Conservation (phyloP, 1,284 basidiomycete genomes). For the Fomitopsis palustris region DNA sequence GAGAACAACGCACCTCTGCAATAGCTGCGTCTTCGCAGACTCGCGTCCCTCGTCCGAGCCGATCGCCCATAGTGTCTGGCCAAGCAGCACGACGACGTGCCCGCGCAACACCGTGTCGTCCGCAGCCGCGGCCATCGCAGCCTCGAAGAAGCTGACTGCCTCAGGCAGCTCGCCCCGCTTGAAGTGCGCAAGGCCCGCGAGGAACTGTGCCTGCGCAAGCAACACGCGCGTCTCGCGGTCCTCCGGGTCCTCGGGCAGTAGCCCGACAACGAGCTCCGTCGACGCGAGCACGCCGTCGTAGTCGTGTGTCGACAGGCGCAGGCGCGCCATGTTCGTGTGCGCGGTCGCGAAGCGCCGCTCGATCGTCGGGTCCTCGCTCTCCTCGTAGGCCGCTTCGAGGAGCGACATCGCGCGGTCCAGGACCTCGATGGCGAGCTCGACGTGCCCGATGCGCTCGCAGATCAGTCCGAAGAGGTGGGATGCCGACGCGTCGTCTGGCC, state of each 20-base stretch:
- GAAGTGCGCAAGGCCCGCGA: conserved; percentile 70
- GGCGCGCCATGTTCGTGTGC: conserved; percentile 78
- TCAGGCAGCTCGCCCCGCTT: conserved; percentile 60
- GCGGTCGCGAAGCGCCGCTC: conserved; percentile 84
- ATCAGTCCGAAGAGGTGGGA: conserved; percentile 86
- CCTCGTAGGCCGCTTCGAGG: conserved; percentile 87
- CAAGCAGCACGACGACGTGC: conserved; percentile 74
- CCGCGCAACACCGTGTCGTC: conserved; percentile 50
- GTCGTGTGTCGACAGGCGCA: conserved; percentile 61
- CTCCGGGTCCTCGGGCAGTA: conserved; percentile 48
- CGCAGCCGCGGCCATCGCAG: conserved; percentile 53
- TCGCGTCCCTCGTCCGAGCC: conserved; percentile 74
- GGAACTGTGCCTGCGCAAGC: conserved; percentile 66
- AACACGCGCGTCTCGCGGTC: conserved; percentile 40
- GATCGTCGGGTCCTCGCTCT: conserved; percentile 72
- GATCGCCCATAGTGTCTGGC: conserved; percentile 80
- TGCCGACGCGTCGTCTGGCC: conserved; percentile 70
- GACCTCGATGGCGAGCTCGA: conserved; percentile 56
- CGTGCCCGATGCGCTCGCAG: conserved; percentile 80
- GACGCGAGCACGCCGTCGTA: conserved; percentile 64
- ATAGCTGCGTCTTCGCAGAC: conserved; percentile 73
- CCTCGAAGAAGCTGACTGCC: conserved; percentile 66
- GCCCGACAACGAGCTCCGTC: conserved; percentile 70
- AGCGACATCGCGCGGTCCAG: conserved; percentile 67
- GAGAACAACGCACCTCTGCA: conserved; percentile 68